Percentiles rank a stretch among this genome's conserved stretches.
phyloP scores from a whole-genome alignment of 176 grass and related monocot species.

The Cenchrus fungigraminus region DNA sequence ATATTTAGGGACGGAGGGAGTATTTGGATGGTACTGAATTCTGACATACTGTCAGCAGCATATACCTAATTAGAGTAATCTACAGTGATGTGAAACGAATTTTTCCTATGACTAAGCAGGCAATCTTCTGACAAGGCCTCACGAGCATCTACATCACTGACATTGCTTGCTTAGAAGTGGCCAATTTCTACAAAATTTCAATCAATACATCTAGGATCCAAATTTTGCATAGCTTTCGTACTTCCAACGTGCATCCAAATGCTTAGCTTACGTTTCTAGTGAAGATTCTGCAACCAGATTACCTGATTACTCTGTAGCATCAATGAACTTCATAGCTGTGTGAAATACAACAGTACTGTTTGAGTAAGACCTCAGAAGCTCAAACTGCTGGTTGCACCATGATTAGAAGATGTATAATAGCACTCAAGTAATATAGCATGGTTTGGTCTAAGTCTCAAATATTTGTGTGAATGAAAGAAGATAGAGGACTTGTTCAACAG shows the following conservation, averaged over 20 bases:
- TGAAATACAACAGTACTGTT: background rate
- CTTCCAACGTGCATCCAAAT: slow-evolving; percentile 2
- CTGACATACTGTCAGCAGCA: background rate
- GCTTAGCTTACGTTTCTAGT: slow-evolving; percentile 9
- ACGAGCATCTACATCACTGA: background rate
- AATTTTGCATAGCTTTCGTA: background rate
- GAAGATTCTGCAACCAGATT: background rate
- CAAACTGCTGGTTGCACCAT: slow-evolving; percentile 9
- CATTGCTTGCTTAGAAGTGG: background rate
- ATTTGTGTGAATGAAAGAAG: background rate
- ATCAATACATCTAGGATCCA: background rate
- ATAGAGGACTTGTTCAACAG: slow-evolving; percentile 31
- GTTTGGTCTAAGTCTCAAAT: slow-evolving; percentile 23
- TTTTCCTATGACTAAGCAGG: slow-evolving; percentile 1
- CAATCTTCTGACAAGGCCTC: slow-evolving; percentile 1
- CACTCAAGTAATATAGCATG: background rate
- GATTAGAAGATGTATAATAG: slow-evolving; percentile 2
- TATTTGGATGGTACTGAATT: background rate
- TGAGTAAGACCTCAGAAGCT: background rate
- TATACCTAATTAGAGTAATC: background rate
- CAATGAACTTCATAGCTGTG: too few species aligned
- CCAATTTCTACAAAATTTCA: background rate
- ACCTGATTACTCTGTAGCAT: background rate
- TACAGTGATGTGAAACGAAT: background rate
- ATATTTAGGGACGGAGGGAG: too few species aligned